phyloP scores from a whole-genome alignment of 257 asterid genomes.

The Solanum ahanhuiri region DNA sequence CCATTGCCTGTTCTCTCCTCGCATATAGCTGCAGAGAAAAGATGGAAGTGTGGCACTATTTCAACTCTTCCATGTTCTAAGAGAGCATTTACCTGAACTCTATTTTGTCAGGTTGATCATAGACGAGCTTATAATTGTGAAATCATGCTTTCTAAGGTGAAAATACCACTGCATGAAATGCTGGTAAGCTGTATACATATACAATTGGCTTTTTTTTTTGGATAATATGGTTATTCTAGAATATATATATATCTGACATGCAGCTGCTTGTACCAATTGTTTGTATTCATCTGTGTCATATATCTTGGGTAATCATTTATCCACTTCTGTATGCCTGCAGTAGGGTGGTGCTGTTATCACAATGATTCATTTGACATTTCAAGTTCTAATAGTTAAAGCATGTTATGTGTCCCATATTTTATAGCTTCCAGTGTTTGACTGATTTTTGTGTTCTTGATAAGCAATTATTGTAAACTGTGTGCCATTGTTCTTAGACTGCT shows the following conservation, averaged over 20 bases:
- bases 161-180: slow-evolving; percentile 70
- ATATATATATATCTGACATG: neutral
- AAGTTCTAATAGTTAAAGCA: neutral
- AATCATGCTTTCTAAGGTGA: slow-evolving; percentile 91
- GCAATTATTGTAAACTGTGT: neutral
- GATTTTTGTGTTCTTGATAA: neutral
- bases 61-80: neutral
- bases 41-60: neutral
- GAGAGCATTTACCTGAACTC: neutral
- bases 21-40: neutral
- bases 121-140: slow-evolving; percentile 96
- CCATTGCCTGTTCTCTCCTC: neutral
- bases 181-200: slow-evolving; percentile 48
- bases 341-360: neutral
- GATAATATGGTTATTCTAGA: neutral
- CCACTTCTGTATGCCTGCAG: neutral
- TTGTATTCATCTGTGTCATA: neutral
- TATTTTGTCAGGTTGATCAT: slow-evolving; percentile 63
- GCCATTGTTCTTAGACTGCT: neutral
- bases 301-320: neutral
- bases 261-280: neutral
- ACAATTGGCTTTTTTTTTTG: neutral
- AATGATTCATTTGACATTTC: neutral
- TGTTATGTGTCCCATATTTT: neutral
- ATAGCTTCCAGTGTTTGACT: neutral